These are phyloP conservation scores for Melaleuca alternifolia DNA, from an alignment of 345 rosid species.

Conservation along the genomic window DNA sequence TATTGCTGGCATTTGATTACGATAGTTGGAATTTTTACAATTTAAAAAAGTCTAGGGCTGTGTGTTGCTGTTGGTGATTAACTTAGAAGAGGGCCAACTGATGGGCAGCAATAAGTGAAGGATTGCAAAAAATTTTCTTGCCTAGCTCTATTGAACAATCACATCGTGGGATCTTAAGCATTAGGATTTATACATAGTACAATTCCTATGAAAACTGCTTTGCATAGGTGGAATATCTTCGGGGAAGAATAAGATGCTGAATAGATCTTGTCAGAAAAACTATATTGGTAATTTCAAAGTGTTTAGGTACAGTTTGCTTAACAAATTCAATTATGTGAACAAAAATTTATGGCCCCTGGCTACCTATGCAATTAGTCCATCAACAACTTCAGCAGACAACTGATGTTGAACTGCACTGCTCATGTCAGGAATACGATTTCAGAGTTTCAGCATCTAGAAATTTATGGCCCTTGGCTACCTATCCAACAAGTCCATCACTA, in stretches of 20 bases:
- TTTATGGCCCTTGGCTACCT: neutral
- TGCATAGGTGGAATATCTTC: neutral
- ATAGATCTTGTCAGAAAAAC: neutral
- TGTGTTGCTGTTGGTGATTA: neutral
- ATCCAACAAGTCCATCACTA: neutral
- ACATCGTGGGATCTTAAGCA: neutral
- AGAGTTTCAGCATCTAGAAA: neutral
- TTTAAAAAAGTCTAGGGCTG: neutral
- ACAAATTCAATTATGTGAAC: neutral
- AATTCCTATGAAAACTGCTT: neutral
- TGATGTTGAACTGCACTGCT: neutral
- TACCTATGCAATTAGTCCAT: neutral
- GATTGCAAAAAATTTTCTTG: neutral
- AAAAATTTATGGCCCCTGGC: neutral
- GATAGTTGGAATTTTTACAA: neutral
- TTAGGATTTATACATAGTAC: neutral
- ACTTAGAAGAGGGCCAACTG: neutral
- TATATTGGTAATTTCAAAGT: neutral
- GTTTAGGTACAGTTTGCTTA: neutral
- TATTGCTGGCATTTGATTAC: neutral
- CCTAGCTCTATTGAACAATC: neutral
- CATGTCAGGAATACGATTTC: neutral
- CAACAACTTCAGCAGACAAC: neutral
- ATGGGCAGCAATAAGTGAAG: neutral
- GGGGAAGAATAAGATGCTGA: neutral